A percentile compares a stretch with the other conserved stretches of the same genome.
phyloP scores from a whole-genome alignment of 169 alveolate genomes.

The Plasmodium gallinaceum region DNA sequence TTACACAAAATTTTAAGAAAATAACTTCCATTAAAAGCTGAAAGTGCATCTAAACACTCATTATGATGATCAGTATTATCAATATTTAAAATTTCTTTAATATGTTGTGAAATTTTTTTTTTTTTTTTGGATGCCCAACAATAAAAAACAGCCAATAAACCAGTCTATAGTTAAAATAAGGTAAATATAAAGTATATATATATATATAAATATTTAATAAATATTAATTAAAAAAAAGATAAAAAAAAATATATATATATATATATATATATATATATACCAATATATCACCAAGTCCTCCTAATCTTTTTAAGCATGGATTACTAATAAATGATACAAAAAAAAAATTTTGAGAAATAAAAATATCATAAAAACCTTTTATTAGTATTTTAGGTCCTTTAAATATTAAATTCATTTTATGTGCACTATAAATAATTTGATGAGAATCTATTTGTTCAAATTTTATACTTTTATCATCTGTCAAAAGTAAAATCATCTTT shows the following conservation, averaged over 20 bases:
- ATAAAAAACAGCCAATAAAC: constrained; percentile 82
- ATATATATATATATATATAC: constrained; percentile 19
- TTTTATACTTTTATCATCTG: constrained; percentile 12
- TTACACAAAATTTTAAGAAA: constrained; percentile 72
- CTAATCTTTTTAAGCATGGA: constrained; percentile 38
- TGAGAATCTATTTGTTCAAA: constrained; percentile 1
- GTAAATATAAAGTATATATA: no score
- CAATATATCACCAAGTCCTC: constrained; percentile 55
- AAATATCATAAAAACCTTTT: constrained; percentile 45
- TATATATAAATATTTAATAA: no score
- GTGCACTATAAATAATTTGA: constrained; percentile 13
- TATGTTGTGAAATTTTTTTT: constrained; percentile 83
- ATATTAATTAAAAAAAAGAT: neutral
- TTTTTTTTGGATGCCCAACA: constrained; percentile 87
- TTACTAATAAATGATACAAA: constrained; percentile 27
- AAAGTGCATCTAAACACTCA: constrained; percentile 62
- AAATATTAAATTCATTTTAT: constrained; percentile 14
- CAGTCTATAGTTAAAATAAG: constrained; percentile 84
- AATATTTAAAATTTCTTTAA: constrained; percentile 89
- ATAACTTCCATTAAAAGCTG: constrained; percentile 76
- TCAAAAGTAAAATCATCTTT: constrained; percentile 31
- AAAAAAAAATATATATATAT: constrained; percentile 8
- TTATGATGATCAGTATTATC: constrained; percentile 81
- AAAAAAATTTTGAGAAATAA: constrained; percentile 29
- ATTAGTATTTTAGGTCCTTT: constrained; percentile 56